Evolutionary conservation across 805 yeast genomes (phyloP).

Genomic region (Candida gorgasii): DNA sequence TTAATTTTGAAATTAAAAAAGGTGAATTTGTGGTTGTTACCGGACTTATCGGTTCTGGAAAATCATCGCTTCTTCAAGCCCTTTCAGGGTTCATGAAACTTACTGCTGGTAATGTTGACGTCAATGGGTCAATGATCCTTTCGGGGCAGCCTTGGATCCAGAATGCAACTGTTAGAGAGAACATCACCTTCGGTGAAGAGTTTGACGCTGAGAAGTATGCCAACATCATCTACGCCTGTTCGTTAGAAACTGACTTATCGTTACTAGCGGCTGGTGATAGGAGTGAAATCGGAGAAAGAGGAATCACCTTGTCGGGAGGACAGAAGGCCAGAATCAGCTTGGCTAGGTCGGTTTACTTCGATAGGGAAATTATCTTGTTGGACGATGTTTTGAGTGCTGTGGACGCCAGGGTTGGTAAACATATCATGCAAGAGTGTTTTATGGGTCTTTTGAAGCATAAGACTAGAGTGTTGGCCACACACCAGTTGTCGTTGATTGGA

Average conservation of each 20-base stretch:
- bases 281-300: slow-evolving; percentile 39
- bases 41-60: slow-evolving; percentile 39
- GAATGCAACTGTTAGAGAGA: slow-evolving; percentile 33
- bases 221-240: slow-evolving; percentile 28
- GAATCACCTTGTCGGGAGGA: slow-evolving; percentile 39
- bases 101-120: slow-evolving; percentile 27
- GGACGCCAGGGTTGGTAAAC: slow-evolving; percentile 39
- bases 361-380: slow-evolving; percentile 30
- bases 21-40: slow-evolving; percentile 38
- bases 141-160: slow-evolving; percentile 39
- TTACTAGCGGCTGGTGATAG: slow-evolving; percentile 34
- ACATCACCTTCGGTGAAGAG: slow-evolving; percentile 30
- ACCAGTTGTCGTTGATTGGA: slow-evolving; percentile 33
- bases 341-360: slow-evolving; percentile 35
- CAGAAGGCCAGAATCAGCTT: slow-evolving; percentile 37
- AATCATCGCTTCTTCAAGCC: slow-evolving; percentile 37
- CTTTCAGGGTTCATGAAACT: slow-evolving; percentile 40
- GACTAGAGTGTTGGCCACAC: slow-evolving; percentile 39
- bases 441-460: slow-evolving; percentile 25
- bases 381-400: slow-evolving; percentile 40
- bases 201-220: slow-evolving; percentile 26
- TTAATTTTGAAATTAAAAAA: slow-evolving; percentile 25
- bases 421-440: slow-evolving; percentile 32
- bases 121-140: slow-evolving; percentile 28
- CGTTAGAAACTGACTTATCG: slow-evolving; percentile 30